Base-by-base conservation (phyloP, 2,329 filamentous ascomycete genomes). In the Colletotrichum sp. region DNA sequence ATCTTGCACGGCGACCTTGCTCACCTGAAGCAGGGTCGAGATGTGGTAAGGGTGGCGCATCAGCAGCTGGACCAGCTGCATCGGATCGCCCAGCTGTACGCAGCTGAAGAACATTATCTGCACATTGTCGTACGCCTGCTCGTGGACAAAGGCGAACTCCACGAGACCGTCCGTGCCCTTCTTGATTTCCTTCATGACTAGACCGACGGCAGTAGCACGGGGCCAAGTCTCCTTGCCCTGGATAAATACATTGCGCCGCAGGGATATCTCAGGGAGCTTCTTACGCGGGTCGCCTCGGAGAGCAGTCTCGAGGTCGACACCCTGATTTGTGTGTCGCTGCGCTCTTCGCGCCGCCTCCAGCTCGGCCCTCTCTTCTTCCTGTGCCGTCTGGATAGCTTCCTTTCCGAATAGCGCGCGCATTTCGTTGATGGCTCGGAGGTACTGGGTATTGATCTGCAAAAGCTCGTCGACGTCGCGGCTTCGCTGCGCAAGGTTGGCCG, bases 211-310 rank as follows among this genome's bases (percentile, higher is more conserved):
- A 2, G 95, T 92, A 68, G 93, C 93, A 36, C 92, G 89, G 5
- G 96, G 96, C 96, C 96, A 98, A 67, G 95, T 92, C 78, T 97
- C 95, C 81, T 95, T 96, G 64, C 95, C 95, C 79, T 96, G 94
- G 76, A 98, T 92, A 81, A 98, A 96, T 15, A 95, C 90, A 81
- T 98, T 98, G 44, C 94, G 91, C 60, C 95, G 91, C 34, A 95
- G 87, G 24, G 94, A 93, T 36, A 95, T 88, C 69, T 95, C 93
- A 2, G 93, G 91, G 68, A 97, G 88, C 79, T 91, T 93, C 79
- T 92, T 90, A 2, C 90, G 89, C 28, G 91, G 89, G 18, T 90
- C 90, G 7, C 89, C 87, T 71, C 86, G 88, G 28, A 92, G 84
- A 75, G 86, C 91, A 0, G 88, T 89, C 81, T 92, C 89, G 63